These are phyloP conservation scores for Alopecurus myosuroides DNA, from an alignment of 176 grass and related monocot species.

Conservation along the genomic window DNA sequence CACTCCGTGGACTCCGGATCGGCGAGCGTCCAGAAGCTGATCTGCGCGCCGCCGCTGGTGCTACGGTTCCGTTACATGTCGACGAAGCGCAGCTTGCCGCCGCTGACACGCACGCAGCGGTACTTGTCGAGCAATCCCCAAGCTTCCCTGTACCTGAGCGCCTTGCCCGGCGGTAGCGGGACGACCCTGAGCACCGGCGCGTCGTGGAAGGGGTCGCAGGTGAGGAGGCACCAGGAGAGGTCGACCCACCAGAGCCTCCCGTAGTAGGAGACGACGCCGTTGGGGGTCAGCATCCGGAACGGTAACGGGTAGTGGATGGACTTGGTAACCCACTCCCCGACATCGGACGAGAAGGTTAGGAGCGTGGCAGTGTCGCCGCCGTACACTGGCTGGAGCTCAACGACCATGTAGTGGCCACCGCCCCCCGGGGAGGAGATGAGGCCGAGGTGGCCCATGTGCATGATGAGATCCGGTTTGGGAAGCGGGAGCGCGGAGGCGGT, in stretches of 20 bases:
- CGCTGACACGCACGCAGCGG: background rate
- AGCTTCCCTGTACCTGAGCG: background rate
- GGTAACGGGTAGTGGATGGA: background rate
- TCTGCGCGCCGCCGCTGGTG: background rate
- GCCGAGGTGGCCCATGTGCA: background rate
- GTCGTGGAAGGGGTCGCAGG: background rate
- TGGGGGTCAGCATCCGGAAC: background rate
- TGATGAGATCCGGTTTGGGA: background rate
- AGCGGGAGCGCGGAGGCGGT: background rate
- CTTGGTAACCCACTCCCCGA: slow-evolving; percentile 9
- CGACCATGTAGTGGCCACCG: background rate
- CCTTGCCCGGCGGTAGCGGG: background rate
- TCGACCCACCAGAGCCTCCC: background rate
- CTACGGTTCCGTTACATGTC: background rate
- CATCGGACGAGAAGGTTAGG: background rate
- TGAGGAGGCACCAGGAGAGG: background rate
- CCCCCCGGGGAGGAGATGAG: background rate
- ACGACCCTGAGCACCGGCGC: background rate
- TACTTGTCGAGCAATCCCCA: background rate
- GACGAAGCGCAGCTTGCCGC: background rate
- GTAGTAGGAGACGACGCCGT: background rate
- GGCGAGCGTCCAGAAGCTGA: background rate
- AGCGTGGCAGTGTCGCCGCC: background rate
- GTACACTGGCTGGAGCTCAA: background rate
- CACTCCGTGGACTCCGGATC: background rate